Conservation (phyloP, 805 yeast genomes). For the Komagataella mondaviorum region DNA sequence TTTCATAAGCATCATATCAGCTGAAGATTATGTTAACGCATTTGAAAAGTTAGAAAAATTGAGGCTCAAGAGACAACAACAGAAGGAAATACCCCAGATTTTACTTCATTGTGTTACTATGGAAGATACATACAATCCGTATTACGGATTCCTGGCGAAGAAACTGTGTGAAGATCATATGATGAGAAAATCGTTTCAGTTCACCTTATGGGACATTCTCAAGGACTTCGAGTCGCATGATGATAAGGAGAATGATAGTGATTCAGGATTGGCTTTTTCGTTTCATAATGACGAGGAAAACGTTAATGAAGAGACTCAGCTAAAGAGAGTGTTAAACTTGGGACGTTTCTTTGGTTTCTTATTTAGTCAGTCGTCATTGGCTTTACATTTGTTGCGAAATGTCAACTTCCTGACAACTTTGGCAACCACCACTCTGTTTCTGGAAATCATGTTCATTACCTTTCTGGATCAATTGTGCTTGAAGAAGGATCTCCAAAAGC, state of each 20-base stretch:
- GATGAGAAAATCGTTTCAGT: constrained; percentile 75
- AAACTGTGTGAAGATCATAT: constrained; percentile 67
- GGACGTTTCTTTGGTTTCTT: constrained; percentile 75
- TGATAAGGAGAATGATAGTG: constrained; percentile 24
- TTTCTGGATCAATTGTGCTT: constrained; percentile 54
- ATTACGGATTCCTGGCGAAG: constrained; percentile 68
- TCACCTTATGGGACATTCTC: constrained; percentile 77
- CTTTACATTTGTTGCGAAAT: constrained; percentile 59
- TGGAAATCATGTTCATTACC: constrained; percentile 62
- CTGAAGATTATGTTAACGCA: constrained; percentile 84
- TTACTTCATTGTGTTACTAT: constrained; percentile 74
- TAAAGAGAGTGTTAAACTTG: constrained; percentile 50
- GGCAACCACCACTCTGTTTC: constrained; percentile 47
- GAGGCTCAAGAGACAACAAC: constrained; percentile 64
- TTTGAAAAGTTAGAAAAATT: constrained; percentile 70
- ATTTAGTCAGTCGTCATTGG: constrained; percentile 59
- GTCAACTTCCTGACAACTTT: constrained; percentile 59
- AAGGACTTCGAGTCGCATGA: constrained; percentile 51
- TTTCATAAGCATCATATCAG: constrained; percentile 89
- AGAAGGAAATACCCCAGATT: constrained; percentile 77
- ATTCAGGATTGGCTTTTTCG: constrained; percentile 5
- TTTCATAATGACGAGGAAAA: constrained; percentile 16
- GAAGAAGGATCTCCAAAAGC: constrained; percentile 16
- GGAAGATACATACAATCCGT: constrained; percentile 82
- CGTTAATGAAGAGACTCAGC: constrained; percentile 33